These are phyloP conservation scores for Epichloe glyceriae DNA, from an alignment of 2,329 filamentous ascomycete species.

Conservation along the genomic window DNA sequence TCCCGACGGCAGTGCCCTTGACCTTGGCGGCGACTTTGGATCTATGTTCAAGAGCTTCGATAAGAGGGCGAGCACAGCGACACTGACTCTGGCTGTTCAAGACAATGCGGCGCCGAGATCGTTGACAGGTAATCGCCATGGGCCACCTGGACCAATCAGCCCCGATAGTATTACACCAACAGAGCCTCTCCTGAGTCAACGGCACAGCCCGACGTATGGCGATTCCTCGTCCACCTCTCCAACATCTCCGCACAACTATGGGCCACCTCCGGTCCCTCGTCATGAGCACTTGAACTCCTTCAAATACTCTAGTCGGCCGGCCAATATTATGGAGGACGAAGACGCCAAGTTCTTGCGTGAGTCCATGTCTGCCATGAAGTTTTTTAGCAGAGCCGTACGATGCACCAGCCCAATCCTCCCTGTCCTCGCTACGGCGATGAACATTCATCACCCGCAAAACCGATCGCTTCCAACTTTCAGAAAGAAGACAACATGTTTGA, in stretches of 20 bases:
- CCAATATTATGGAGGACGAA: conserved; percentile 35
- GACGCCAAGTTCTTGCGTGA: conserved; percentile 40
- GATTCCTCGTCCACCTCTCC: conserved; percentile 17
- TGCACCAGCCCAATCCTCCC: conserved; percentile 14
- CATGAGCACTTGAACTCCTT: conserved; percentile 18
- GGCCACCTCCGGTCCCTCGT: conserved; percentile 21
- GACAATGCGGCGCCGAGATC: conserved; percentile 27
- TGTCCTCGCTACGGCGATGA: conserved; percentile 29
- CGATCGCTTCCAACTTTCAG: conserved; percentile 17
- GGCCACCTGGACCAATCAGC: conserved; percentile 32
- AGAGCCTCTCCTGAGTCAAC: conserved; percentile 34
- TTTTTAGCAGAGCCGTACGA: conserved; percentile 24
- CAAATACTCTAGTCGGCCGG: conserved; percentile 20
- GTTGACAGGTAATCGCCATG: conserved; percentile 31
- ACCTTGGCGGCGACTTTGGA: conserved; percentile 45
- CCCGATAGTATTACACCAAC: conserved; percentile 32
- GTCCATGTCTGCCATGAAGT: conserved; percentile 35
- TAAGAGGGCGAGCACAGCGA: conserved; percentile 39
- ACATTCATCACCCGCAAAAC: conserved; percentile 18
- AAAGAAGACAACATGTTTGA: conserved; percentile 46
- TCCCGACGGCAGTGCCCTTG: conserved; percentile 31
- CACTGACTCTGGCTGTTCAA: conserved; percentile 31
- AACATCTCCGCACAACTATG: neutral
- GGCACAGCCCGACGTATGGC: conserved; percentile 34
- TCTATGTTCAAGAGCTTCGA: conserved; percentile 44